A percentile compares a stretch with the other conserved stretches of the same genome.
Evolutionary conservation across 768 basidiomycete genomes (phyloP).

Genomic region (Pleurotus tuber-regium): DNA sequence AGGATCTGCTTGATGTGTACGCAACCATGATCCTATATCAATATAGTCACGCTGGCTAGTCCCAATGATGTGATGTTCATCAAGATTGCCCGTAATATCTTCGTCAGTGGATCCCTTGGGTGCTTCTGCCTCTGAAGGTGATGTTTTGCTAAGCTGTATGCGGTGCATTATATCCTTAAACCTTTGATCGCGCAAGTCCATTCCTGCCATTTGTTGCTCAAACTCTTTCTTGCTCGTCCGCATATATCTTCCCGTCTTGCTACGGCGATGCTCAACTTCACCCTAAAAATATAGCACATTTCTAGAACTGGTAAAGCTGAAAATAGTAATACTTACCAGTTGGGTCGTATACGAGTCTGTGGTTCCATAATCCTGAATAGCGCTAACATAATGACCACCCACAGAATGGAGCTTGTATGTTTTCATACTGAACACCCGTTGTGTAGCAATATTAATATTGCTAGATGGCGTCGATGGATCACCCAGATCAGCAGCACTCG

Average conservation of each 20-base stretch:
- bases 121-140: neutral
- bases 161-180: conserved; percentile 4
- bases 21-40: neutral
- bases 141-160: too few relatives aligned
- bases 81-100: neutral
- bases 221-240: conserved; percentile 9
- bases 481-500: neutral
- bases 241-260: conserved; percentile 13
- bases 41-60: conserved; percentile 4
- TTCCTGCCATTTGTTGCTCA: conserved; percentile 12
- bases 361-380: conserved; percentile 6
- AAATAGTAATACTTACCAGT: neutral
- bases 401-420: conserved; percentile 11
- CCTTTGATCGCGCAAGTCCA: conserved; percentile 12
- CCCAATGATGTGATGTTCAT: conserved; percentile 5
- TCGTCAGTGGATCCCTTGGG: neutral
- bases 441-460: neutral
- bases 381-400: conserved; percentile 7
- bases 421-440: neutral
- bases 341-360: conserved; percentile 9
- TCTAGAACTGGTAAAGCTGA: too few relatives aligned
- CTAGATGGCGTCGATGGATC: neutral
- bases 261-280: conserved; percentile 15
- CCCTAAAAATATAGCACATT: conserved; percentile 6
- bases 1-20: conserved; percentile 5